phyloP scores from a whole-genome alignment of 257 asterid species.

The Solanum tarapatanum region DNA sequence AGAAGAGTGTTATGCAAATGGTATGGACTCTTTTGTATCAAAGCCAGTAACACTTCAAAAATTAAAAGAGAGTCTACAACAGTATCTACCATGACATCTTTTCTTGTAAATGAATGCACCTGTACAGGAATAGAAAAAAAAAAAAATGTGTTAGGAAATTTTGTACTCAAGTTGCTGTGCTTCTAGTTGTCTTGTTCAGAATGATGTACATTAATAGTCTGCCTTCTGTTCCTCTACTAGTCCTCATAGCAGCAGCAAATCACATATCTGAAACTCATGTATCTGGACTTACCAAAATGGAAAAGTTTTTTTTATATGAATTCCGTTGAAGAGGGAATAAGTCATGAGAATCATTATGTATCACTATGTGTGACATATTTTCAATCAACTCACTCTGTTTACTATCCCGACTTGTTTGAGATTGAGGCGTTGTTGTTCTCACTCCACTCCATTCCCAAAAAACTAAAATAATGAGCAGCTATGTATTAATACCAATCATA shows the following conservation, averaged over 20 bases:
- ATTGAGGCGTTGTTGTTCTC: background rate
- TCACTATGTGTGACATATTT: background rate
- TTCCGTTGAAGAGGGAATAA: background rate
- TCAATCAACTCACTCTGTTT: background rate
- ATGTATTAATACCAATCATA: background rate
- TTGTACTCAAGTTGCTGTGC: conserved; percentile 21
- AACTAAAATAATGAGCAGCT: background rate
- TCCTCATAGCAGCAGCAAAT: background rate
- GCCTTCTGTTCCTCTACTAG: background rate
- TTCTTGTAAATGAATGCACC: conserved; percentile 30
- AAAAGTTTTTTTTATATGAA: background rate
- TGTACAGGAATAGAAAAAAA: conserved; percentile 30
- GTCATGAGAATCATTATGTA: background rate
- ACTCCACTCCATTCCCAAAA: background rate
- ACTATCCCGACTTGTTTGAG: background rate
- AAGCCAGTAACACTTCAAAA: conserved; percentile 71
- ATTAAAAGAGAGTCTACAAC: conserved; percentile 58
- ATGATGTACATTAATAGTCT: background rate
- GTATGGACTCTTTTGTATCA: conserved; percentile 90
- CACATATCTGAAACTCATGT: background rate
- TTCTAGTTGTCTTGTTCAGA: background rate
- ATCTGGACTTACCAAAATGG: background rate
- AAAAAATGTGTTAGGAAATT: conserved; percentile 48
- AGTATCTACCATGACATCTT: conserved; percentile 26
- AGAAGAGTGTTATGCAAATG: conserved; percentile 79